Conservation (phyloP, 139 green algal genomes). For the Spirogloea muscicola region DNA sequence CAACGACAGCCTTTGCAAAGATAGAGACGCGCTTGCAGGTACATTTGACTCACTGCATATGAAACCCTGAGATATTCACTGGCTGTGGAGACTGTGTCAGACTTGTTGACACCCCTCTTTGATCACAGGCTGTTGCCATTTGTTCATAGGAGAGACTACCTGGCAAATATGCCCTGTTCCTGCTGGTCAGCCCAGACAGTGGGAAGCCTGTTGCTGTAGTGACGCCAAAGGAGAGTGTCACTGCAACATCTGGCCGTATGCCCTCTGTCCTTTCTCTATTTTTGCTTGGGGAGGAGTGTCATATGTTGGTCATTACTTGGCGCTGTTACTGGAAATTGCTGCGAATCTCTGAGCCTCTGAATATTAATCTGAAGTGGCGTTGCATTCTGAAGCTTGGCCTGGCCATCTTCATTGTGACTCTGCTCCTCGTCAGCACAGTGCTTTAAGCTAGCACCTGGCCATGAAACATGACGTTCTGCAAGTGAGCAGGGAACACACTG, state of each 20-base stretch:
- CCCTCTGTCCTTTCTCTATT: not conserved
- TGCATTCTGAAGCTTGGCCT: not conserved
- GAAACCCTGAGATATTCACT: not conserved
- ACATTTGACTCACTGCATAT: not conserved
- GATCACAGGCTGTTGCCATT: not conserved
- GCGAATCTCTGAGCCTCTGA: too few species aligned
- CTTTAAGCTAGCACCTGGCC: not conserved
- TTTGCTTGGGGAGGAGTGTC: too few species aligned
- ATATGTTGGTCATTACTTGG: too few species aligned
- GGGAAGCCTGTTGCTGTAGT: slow-evolving; percentile 22
- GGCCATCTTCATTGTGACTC: not conserved
- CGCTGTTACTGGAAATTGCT: too few species aligned
- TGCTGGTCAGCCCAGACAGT: slow-evolving; percentile 26
- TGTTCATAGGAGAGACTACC: slow-evolving; percentile 19
- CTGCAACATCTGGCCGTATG: not conserved
- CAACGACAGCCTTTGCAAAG: slow-evolving; percentile 54
- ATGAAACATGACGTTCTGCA: not conserved
- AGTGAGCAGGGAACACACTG: not conserved
- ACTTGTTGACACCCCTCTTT: not conserved
- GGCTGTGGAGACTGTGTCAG: not conserved
- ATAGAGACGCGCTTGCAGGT: slow-evolving; percentile 59
- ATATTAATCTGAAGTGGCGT: too few species aligned
- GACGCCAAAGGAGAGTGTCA: slow-evolving; percentile 6
- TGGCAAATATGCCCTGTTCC: slow-evolving; percentile 43
- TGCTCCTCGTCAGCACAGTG: not conserved